A percentile compares a stretch with the other conserved stretches of the same genome.
Evolutionary conservation across 768 basidiomycete genomes (phyloP).

Genomic region (Leccinum subgranulosum): DNA sequence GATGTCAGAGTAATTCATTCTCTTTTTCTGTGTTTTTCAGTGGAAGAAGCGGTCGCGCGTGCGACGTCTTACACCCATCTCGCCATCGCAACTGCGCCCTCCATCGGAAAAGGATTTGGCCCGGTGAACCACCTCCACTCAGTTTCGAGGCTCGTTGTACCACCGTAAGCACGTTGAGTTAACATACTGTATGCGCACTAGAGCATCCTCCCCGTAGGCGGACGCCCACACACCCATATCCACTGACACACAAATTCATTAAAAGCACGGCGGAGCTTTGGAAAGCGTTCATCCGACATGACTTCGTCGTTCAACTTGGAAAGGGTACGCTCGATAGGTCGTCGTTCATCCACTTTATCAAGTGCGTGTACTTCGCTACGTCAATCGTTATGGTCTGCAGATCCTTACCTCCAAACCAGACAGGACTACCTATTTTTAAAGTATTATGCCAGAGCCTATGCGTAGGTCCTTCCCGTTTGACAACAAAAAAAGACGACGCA

Average conservation of each 20-base stretch:
- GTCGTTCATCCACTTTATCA: conserved; percentile 83
- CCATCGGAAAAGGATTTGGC: conserved; percentile 73
- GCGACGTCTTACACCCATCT: conserved; percentile 71
- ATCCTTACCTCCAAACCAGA: conserved; percentile 33
- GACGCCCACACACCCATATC: conserved; percentile 58
- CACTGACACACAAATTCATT: conserved; percentile 66
- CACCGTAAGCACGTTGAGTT: conserved; percentile 44
- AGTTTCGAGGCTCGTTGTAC: conserved; percentile 44
- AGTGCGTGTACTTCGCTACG: conserved; percentile 40
- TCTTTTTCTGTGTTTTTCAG: conserved; percentile 28
- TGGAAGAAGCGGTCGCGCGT: conserved; percentile 52
- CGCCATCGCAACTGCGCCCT: conserved; percentile 65
- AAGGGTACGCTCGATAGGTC: conserved; percentile 61
- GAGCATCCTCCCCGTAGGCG: conserved; percentile 38
- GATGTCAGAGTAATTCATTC: neutral
- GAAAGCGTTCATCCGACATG: conserved; percentile 78
- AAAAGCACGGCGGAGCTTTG: conserved; percentile 52
- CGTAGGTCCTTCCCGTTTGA: conserved; percentile 36
- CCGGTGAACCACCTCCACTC: conserved; percentile 86
- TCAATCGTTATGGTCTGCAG: neutral
- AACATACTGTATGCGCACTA: neutral
- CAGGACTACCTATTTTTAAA: conserved; percentile 82
- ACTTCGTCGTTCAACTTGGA: conserved; percentile 77
- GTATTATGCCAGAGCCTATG: conserved; percentile 83
- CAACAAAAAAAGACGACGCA: neutral